phyloP scores from a whole-genome alignment of 306 rosid species.

The Ochetophila trinervis region DNA sequence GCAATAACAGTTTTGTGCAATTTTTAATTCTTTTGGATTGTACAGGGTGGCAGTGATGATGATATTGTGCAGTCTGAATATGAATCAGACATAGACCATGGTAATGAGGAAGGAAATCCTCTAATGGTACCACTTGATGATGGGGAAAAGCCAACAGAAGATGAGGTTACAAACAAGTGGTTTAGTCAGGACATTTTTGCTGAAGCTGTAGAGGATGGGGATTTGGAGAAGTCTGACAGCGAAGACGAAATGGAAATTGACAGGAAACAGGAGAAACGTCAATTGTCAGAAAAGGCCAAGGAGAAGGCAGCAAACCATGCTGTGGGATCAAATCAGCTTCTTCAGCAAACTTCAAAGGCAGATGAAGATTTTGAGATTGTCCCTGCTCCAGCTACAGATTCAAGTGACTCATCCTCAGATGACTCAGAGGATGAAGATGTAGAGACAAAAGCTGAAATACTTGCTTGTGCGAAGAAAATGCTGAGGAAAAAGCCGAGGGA shows the following conservation, averaged over 20 bases:
- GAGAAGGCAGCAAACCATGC: constrained; percentile 30
- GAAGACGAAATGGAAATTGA: constrained; percentile 70
- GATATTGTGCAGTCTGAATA: constrained; percentile 47
- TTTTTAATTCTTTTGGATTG: constrained; percentile 23
- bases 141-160: constrained; percentile 58
- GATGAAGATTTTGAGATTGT: constrained; percentile 69
- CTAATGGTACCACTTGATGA: constrained; percentile 76
- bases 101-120: constrained; percentile 69
- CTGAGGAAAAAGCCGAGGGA: constrained; percentile 70
- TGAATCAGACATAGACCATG: constrained; percentile 72
- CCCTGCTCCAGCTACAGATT: constrained; percentile 80
- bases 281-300: constrained; percentile 31
- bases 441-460: constrained; percentile 62
- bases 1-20: too few species aligned
- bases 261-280: constrained; percentile 29
- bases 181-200: constrained; percentile 86
- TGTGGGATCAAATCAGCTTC: constrained; percentile 18
- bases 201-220: constrained; percentile 76
- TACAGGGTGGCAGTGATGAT: constrained; percentile 59
- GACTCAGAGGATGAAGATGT: too few species aligned
- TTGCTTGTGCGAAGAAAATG: constrained; percentile 87
- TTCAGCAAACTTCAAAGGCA: constrained; percentile 36
- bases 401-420: constrained; percentile 66
- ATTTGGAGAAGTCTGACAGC: constrained; percentile 42
- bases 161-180: constrained; percentile 77